Evolutionary conservation across 208 protist genomes (phyloP), one percentile per base, ranked within the genome.

Genomic region (Borovskyia barvae): DNA sequence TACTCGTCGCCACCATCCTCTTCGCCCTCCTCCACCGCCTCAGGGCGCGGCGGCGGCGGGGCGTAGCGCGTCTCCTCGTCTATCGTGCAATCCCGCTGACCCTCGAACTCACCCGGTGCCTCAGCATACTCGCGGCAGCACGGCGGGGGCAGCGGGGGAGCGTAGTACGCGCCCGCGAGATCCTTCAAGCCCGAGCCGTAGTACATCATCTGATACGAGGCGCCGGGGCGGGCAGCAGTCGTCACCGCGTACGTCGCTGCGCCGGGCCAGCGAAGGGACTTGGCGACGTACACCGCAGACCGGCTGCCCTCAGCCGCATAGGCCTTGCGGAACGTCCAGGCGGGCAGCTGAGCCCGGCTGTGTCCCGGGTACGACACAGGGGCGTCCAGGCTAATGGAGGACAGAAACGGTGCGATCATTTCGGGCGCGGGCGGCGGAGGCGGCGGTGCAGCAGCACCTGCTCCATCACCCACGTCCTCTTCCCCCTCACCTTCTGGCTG

Each of bases 61-160:
- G 80, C 81, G 77, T 94, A 97, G 49, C 82, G 77, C 17, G 90
- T 72, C 71, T 97, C 88, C 48, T 97, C 92, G 49, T 95, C 88
- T 19, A 76, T 51, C 35, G 88, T 97, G 62, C 75, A 80, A 70
- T 97, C 92, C 14, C 78, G 61, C 75, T 95, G 82, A 8, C 92
- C 64, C 15, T 77, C 65, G 22, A 93, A 62, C 30, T 77, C 80
- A n/a, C 55, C 55, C 3, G 67, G 24, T n/a, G 58, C 73, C 72
- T 91, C 84, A 3, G 67, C 67, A 59, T 85, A 96, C 78, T 93
- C 86, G 7, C 74, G 62, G 57, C 86, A 66, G 56, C 68, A 79
- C 3, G 70, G 70, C 22, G 92, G 80, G 1, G 92, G 92, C 17
- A 94, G 75, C 36, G 57, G 57, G 25, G 92, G 92, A 11, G 75